These are phyloP conservation scores for Chlorella sp. DNA, from an alignment of 139 green algal species.

Conservation along the genomic window DNA sequence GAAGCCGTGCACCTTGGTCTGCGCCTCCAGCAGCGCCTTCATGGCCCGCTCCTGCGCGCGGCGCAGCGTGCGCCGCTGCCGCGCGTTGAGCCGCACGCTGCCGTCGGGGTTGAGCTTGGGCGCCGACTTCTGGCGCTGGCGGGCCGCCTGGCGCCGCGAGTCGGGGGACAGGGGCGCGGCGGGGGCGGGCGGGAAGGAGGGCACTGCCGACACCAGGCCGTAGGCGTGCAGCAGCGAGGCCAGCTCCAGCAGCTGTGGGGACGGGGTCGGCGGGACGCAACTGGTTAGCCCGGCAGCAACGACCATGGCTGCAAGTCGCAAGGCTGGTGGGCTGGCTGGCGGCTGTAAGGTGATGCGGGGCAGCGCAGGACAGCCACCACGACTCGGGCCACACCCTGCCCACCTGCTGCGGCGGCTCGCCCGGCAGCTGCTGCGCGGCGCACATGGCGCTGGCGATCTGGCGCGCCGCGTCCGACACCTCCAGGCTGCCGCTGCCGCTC, in stretches of 20 bases:
- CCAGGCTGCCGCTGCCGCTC: conserved; percentile 11
- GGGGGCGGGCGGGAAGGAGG: not conserved
- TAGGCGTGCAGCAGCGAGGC: conserved; percentile 37
- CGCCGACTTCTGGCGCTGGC: not conserved
- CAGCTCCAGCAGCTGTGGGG: conserved; percentile 40
- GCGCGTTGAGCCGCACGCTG: conserved; percentile 38
- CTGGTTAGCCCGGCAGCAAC: no score
- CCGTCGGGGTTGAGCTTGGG: conserved; percentile 30
- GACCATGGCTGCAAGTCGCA: no score
- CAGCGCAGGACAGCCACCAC: not conserved
- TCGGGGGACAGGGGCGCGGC: not conserved
- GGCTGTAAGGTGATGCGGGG: not conserved
- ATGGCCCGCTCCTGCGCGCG: conserved; percentile 49
- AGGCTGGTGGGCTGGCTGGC: not conserved
- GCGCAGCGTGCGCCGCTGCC: conserved; percentile 52
- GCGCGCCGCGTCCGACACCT: conserved; percentile 20
- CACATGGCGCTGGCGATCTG: conserved; percentile 32
- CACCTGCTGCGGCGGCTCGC: conserved; percentile 31
- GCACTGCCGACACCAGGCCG: conserved; percentile 13
- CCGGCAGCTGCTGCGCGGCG: conserved; percentile 36
- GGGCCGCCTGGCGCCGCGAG: not conserved
- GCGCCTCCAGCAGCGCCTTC: conserved; percentile 40
- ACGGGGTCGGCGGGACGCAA: not conserved
- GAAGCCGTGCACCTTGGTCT: conserved; percentile 22
- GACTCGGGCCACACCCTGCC: not conserved